Conservation (phyloP, 768 basidiomycete genomes). For the Hortiboletus campestris region DNA sequence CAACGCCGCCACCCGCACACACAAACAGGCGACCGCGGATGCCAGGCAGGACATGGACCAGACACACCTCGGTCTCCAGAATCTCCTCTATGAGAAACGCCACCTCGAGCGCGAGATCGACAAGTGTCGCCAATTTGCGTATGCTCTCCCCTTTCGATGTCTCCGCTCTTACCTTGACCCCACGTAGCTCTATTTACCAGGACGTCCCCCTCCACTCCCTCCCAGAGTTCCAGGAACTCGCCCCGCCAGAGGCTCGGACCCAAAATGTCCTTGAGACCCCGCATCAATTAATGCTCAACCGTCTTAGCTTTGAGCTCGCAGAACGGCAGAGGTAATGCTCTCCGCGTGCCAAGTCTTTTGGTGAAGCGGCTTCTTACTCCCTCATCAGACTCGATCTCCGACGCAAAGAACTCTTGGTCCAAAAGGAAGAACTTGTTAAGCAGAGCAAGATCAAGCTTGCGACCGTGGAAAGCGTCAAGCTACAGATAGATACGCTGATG, state of each 20-base stretch:
- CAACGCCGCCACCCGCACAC: constrained; percentile 65
- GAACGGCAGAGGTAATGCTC: constrained; percentile 77
- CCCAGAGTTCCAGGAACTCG: constrained; percentile 65
- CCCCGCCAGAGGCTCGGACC: constrained; percentile 65
- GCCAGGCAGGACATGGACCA: constrained; percentile 89
- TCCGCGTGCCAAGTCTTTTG: not conserved
- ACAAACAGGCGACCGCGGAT: constrained; percentile 69
- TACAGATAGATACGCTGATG: constrained; percentile 71
- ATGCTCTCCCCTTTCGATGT: constrained; percentile 12
- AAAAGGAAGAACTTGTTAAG: constrained; percentile 79
- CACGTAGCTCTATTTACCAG: constrained; percentile 78
- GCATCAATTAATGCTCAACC: constrained; percentile 85
- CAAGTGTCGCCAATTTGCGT: constrained; percentile 92
- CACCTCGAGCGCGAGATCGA: constrained; percentile 91
- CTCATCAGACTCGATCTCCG: constrained; percentile 62
- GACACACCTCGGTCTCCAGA: constrained; percentile 82
- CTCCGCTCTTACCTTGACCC: not conserved
- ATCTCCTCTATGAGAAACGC: constrained; percentile 83
- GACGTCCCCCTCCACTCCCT: constrained; percentile 74
- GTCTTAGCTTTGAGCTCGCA: constrained; percentile 81
- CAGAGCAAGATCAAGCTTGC: constrained; percentile 71
- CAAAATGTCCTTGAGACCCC: constrained; percentile 61
- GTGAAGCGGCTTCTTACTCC: constrained; percentile 2
- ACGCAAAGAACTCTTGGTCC: constrained; percentile 62
- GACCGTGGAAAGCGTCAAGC: constrained; percentile 75